Evolutionary conservation across 2,329 filamentous ascomycete genomes (phyloP), one percentile per base, ranked within the genome.

Genomic region (Fonsecaea multimorphosa): DNA sequence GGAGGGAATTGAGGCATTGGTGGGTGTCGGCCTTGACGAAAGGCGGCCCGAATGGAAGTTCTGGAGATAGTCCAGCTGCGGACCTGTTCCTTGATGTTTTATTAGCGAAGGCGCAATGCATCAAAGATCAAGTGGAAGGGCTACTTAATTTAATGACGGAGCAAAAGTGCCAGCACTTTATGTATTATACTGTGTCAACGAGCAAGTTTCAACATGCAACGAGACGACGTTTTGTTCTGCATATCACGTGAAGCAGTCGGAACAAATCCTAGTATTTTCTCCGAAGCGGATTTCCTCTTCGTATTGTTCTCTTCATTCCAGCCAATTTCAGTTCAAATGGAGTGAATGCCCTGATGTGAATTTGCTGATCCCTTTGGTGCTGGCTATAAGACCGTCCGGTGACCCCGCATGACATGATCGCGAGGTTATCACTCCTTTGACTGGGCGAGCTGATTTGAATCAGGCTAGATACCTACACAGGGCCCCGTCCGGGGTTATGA

Each of bases 21-120:
- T 97, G 0, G 93, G 94, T 16, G 92, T 96, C 1, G 87, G 87
- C 2, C 83, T 86, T 27, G 83, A 82, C 0, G 89, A 90, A 54
- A 89, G 90, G 74, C 81, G 89, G 67, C 89, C 92, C 72, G 91
- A 91, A 2, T 95, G 91, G 91, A 93, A 93, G 76, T 95, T 94
- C 76, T 95, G 92, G 92, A 87, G 86, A 70, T 78, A 78, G 53
- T 40, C 31, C 12, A 29, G 40, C 27, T 22, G 5, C 16, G 31
- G n/a, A 29, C 46, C 19, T 40, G 54, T 65, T 63, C 29, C 61
- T 63, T 51, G n/a, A 55, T 65, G 65, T 69, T 40, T 66, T 59
- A 66, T 32, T 40, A 69, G 67, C 67, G 67, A 36, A 58, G 67
- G 67, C 64, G 67, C 54, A 65, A 51, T 24, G 62, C 63, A 63